Evolutionary conservation across 2,329 filamentous ascomycete genomes (phyloP).

Genomic region (Sporothrix variecibatus): DNA sequence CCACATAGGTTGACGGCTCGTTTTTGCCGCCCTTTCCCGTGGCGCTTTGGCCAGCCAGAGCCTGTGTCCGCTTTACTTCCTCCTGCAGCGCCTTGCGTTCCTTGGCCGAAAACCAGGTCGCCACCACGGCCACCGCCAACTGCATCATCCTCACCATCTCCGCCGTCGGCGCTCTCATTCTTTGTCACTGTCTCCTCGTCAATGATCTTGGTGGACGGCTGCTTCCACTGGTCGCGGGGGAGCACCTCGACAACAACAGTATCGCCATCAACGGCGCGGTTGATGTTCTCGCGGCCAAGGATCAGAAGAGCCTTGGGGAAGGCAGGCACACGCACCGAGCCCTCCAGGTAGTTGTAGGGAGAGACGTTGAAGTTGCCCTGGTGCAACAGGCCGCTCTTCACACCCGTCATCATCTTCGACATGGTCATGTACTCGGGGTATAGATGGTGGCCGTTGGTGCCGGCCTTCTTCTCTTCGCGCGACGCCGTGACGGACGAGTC

Average conservation of each 20-base stretch:
- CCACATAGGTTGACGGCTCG: conserved; percentile 59
- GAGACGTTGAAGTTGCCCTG: conserved; percentile 96
- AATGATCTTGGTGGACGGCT: conserved; percentile 90
- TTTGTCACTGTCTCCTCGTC: conserved; percentile 90
- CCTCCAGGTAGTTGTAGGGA: conserved; percentile 96
- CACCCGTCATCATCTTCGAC: conserved; percentile 91
- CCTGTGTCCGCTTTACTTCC: conserved; percentile 84
- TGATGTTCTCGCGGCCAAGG: conserved; percentile 92
- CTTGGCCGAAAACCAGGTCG: conserved; percentile 79
- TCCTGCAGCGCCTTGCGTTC: conserved; percentile 87
- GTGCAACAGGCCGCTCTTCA: conserved; percentile 85
- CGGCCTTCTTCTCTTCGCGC: conserved; percentile 39
- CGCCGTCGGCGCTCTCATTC: conserved; percentile 81
- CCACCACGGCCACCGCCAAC: conserved; percentile 13
- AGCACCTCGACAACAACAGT: conserved; percentile 90
- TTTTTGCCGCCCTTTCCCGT: conserved; percentile 71
- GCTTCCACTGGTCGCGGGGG: conserved; percentile 95
- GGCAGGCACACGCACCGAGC: conserved; percentile 82
- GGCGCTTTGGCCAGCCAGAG: conserved; percentile 70
- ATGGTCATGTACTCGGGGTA: conserved; percentile 88
- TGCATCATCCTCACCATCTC: conserved; percentile 67
- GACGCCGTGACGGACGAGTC: conserved; percentile 64
- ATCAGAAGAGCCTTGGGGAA: conserved; percentile 89
- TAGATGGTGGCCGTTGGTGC: conserved; percentile 61
- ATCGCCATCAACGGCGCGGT: conserved; percentile 88